Base-by-base conservation (phyloP, 2,329 filamentous ascomycete genomes). In the Aplosporella prunicola region DNA sequence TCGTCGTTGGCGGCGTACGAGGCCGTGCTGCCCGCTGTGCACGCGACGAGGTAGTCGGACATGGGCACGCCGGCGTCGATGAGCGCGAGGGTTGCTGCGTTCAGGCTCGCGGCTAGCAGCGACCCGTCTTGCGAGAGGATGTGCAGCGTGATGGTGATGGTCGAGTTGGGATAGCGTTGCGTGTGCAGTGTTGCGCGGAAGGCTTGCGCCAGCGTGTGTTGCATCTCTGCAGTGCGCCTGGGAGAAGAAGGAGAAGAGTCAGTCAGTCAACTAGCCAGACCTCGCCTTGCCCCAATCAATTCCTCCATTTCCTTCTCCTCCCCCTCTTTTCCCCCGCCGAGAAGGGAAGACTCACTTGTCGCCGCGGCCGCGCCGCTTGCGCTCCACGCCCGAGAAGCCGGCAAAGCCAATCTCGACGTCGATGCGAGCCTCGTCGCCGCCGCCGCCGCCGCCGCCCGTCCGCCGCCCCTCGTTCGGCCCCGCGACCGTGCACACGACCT, bases 1-100 rank as follows among this genome's bases (percentile, higher is more conserved):
- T 82, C 79, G 39, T 74, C 75, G 42, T 71, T 67, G 43, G 52
- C 53, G 4, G 74, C 68, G 47, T 81, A 74, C n/a, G 39, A 40
- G 0, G 78, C 78, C 0, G 82, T 85, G 10, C 80, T 83, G 4
- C 88, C 91, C 0, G 86, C 83, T 1, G 88, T 94, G 62, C 85
- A 93, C 5, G 88, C 86, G 15, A 80, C 78, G 3, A 96, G 74
- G 56, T 95, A 93, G 55, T 93, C 86, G 3, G 79, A 78, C 88
- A 96, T 95, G 16, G 91, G 91, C 14, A 98, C 81, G 35, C 91
- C 91, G 1, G 91, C 91, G 56, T 98, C 91, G 44, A 96, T 80
- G 15, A 96, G 76, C 0, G 91, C 91, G 9, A 98, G 75, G 0
- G 89, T 94, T 0, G 83, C 76, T 4, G 91, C 91, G 53, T 98